phyloP scores from a whole-genome alignment of 805 yeast genomes.

The Zygosaccharomyces kombuchaensis region DNA sequence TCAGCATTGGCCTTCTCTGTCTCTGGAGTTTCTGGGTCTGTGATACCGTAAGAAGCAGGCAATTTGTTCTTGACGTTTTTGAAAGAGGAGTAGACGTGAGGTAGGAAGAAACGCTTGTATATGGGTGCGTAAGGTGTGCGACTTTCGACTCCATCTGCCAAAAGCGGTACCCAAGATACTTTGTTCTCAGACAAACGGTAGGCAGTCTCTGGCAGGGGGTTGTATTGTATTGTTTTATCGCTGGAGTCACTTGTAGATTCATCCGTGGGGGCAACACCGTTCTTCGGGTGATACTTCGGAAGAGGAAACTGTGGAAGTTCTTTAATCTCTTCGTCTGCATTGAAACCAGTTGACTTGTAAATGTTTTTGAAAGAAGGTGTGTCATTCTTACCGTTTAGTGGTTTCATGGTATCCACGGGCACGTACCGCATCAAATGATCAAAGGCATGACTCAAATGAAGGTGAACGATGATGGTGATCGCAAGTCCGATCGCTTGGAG shows the following conservation, averaged over 20 bases:
- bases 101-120: constrained; percentile 49
- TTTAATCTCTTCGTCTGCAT: constrained; percentile 19
- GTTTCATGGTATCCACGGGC: constrained; percentile 71
- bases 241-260: constrained; percentile 8
- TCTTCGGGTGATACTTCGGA: constrained; percentile 23
- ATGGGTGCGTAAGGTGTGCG: constrained; percentile 37
- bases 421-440: constrained; percentile 52
- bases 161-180: constrained; percentile 46
- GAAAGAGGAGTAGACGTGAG: constrained; percentile 50
- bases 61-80: constrained; percentile 45
- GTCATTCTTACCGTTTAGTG: constrained; percentile 63
- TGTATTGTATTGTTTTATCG: constrained; percentile 10
- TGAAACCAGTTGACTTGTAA: constrained; percentile 24
- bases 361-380: constrained; percentile 49
- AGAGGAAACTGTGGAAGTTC: constrained; percentile 32
- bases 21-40: constrained; percentile 40
- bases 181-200: constrained; percentile 21
- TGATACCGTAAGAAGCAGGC: constrained; percentile 57
- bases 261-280: constrained; percentile 2
- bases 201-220: constrained; percentile 6
- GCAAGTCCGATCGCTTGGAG: constrained; percentile 63
- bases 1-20: constrained; percentile 41
- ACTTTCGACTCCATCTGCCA: constrained; percentile 56
- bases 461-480: constrained; percentile 65
- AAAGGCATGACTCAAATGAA: constrained; percentile 61